phyloP scores from a whole-genome alignment of 306 rosid genomes.

The Senna siamea region DNA sequence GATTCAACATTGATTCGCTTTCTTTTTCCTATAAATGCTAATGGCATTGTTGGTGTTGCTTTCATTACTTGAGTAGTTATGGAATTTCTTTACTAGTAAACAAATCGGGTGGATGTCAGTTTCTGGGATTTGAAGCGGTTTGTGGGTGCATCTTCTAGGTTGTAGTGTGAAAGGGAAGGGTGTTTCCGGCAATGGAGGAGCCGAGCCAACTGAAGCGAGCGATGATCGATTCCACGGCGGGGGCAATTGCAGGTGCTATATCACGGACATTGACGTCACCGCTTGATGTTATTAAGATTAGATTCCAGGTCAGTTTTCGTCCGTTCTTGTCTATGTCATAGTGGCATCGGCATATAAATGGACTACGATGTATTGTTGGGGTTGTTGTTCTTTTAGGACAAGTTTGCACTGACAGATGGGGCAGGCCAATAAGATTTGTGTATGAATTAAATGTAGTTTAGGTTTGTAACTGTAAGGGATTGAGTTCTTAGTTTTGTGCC shows the following conservation, averaged over 20 bases:
- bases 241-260: conserved; percentile 82
- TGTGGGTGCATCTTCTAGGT: conserved; percentile 34
- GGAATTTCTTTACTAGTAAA: neutral
- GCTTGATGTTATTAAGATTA: conserved; percentile 95
- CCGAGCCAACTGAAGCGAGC: conserved; percentile 75
- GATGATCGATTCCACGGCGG: conserved; percentile 69
- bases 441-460: conserved; percentile 3
- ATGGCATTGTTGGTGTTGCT: neutral
- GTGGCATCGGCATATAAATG: neutral
- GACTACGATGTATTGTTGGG: neutral
- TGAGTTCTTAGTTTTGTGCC: conserved; percentile 30
- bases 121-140: conserved; percentile 1
- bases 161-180: conserved; percentile 42
- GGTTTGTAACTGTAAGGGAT: conserved; percentile 20
- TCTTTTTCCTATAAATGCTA: neutral
- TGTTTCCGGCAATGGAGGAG: conserved; percentile 70
- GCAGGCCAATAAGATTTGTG: too few relatives aligned
- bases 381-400: conserved; percentile 3
- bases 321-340: neutral
- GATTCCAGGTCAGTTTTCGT: conserved; percentile 73
- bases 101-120: neutral
- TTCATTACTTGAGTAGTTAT: neutral
- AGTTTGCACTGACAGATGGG: too few relatives aligned
- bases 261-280: conserved; percentile 91
- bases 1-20: neutral